Evolutionary conservation across 1,284 basidiomycete species (phyloP).

Genomic region (Cryptococcus hybrid): DNA sequence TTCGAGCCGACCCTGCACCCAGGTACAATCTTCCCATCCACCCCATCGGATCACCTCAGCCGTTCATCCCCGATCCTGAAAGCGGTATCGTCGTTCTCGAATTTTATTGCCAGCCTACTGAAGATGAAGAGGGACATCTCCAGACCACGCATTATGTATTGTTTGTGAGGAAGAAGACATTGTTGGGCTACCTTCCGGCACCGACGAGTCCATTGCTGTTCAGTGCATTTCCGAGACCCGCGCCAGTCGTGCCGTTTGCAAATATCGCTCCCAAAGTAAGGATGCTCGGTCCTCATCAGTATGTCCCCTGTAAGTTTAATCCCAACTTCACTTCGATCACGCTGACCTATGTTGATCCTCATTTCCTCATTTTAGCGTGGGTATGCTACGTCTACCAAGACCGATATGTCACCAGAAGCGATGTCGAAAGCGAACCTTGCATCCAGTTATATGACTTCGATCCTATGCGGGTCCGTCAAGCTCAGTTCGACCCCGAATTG

Average conservation of each 20-base stretch:
- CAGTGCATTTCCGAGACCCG: constrained; percentile 27
- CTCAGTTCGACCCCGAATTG: neutral
- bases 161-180: constrained; percentile 32
- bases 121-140: constrained; percentile 1
- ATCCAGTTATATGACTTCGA: constrained; percentile 46
- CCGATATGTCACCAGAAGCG: constrained; percentile 25
- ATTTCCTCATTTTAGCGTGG: constrained; percentile 28
- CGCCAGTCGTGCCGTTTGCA: constrained; percentile 33
- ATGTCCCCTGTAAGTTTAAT: constrained; percentile 12
- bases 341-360: neutral
- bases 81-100: constrained; percentile 42
- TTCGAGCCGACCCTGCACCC: constrained; percentile 49
- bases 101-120: constrained; percentile 31
- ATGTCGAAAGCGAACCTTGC: constrained; percentile 6
- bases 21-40: constrained; percentile 36
- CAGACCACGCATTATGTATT: constrained; percentile 31
- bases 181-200: constrained; percentile 38
- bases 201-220: constrained; percentile 32
- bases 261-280: constrained; percentile 40
- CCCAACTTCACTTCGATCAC: neutral
- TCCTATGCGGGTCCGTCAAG: constrained; percentile 29
- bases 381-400: constrained; percentile 49
- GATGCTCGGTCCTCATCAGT: constrained; percentile 32
- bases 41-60: constrained; percentile 26
- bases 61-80: constrained; percentile 39